Conservation (phyloP, 169 alveolate genomes). For the Plasmodium knowlesi region DNA sequence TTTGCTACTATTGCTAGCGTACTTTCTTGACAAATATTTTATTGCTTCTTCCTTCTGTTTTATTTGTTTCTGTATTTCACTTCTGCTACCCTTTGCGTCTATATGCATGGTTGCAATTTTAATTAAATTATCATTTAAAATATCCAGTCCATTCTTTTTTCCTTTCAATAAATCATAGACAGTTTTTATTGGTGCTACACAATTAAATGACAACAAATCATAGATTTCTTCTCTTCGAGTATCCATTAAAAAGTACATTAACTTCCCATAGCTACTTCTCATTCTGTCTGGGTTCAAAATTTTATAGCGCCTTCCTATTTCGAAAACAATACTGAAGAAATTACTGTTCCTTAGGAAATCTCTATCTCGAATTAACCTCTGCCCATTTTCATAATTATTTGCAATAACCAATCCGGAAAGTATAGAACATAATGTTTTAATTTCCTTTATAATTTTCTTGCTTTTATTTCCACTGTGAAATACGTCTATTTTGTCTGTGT, state of each 20-base stretch:
- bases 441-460: conserved; percentile 86
- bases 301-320: conserved; percentile 92
- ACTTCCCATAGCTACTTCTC: conserved; percentile 91
- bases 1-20: conserved; percentile 62
- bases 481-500: conserved; percentile 91
- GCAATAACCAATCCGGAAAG: conserved; percentile 92
- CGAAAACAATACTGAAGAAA: conserved; percentile 90
- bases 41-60: conserved; percentile 86
- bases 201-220: conserved; percentile 87
- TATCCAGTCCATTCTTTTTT: conserved; percentile 86
- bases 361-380: conserved; percentile 86
- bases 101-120: conserved; percentile 89
- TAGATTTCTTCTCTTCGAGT: conserved; percentile 88
- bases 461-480: conserved; percentile 84
- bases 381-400: conserved; percentile 92
- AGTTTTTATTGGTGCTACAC: conserved; percentile 89
- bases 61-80: conserved; percentile 84
- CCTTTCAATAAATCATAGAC: conserved; percentile 86
- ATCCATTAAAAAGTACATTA: conserved; percentile 92
- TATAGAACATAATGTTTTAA: conserved; percentile 90
- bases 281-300: conserved; percentile 93
- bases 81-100: conserved; percentile 56
- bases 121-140: conserved; percentile 88
- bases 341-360: conserved; percentile 85
- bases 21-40: conserved; percentile 76